phyloP scores from a whole-genome alignment of 2,329 filamentous ascomycete genomes.

The Knoxdaviesia proteae region DNA sequence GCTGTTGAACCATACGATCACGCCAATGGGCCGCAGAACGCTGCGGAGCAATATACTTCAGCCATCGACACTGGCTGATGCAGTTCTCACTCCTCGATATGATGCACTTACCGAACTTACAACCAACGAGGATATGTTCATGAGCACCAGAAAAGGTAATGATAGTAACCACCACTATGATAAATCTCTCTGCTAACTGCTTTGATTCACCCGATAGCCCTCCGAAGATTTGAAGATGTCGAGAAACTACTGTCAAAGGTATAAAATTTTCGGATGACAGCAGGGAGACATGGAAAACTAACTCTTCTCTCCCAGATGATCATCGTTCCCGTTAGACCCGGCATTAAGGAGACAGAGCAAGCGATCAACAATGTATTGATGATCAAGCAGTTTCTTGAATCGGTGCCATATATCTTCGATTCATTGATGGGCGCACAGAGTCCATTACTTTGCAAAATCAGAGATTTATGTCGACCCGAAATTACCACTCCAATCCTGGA shows the following conservation, averaged over 20 bases:
- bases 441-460: constrained; percentile 44
- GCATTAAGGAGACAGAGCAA: constrained; percentile 52
- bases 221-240: constrained; percentile 43
- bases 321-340: constrained; percentile 44
- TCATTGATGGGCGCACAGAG: constrained; percentile 44
- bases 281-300: neutral
- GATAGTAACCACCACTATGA: neutral
- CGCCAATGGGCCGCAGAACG: constrained; percentile 72
- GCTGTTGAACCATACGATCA: constrained; percentile 63
- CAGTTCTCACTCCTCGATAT: constrained; percentile 51
- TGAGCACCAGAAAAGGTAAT: constrained; percentile 46
- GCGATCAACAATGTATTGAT: constrained; percentile 73
- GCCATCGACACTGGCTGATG: constrained; percentile 49
- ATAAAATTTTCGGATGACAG: neutral
- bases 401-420: constrained; percentile 45
- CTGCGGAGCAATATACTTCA: constrained; percentile 75
- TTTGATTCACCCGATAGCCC: neutral
- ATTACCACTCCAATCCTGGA: constrained; percentile 38
- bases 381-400: constrained; percentile 60
- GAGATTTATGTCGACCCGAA: constrained; percentile 45
- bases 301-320: constrained; percentile 37
- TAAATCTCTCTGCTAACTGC: neutral
- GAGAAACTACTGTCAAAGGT: constrained; percentile 65
- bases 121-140: constrained; percentile 69
- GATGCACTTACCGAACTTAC: constrained; percentile 70